Evolutionary conservation across 2,329 filamentous ascomycete genomes (phyloP).

Genomic region (Colletotrichum melonis): DNA sequence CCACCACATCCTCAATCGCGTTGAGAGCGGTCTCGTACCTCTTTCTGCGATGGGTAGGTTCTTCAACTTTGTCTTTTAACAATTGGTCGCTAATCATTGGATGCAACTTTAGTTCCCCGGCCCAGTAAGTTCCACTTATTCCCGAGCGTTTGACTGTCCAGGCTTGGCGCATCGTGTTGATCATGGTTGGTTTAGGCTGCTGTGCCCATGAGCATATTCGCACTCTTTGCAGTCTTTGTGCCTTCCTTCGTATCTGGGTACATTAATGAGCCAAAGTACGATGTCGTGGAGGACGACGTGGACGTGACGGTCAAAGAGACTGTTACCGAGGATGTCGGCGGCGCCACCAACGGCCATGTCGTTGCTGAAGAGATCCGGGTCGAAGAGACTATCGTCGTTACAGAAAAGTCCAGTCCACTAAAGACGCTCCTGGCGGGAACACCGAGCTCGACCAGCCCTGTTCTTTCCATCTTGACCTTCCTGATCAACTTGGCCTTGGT

Average conservation of each 20-base stretch:
- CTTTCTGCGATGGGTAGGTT: slow-evolving; percentile 70
- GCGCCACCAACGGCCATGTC: slow-evolving; percentile 49
- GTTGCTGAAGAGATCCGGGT: slow-evolving; percentile 67
- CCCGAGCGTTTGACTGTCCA: not conserved
- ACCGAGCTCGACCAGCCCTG: slow-evolving; percentile 76
- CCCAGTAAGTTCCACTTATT: slow-evolving; percentile 40
- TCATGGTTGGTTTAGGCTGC: slow-evolving; percentile 34
- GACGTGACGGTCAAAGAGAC: slow-evolving; percentile 66
- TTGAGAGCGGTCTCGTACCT: slow-evolving; percentile 64
- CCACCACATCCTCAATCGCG: slow-evolving; percentile 59
- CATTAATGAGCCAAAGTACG: slow-evolving; percentile 65
- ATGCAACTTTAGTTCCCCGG: slow-evolving; percentile 40
- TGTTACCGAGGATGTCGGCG: slow-evolving; percentile 45
- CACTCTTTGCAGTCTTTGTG: slow-evolving; percentile 74
- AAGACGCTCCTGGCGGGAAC: slow-evolving; percentile 79
- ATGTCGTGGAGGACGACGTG: slow-evolving; percentile 70
- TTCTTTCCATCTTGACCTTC: slow-evolving; percentile 75
- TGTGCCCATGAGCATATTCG: slow-evolving; percentile 54
- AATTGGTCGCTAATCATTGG: not conserved
- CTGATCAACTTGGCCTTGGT: slow-evolving; percentile 78
- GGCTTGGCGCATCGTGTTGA: slow-evolving; percentile 9
- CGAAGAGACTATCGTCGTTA: slow-evolving; percentile 70
- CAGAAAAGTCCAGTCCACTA: slow-evolving; percentile 67
- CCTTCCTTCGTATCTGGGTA: slow-evolving; percentile 72
- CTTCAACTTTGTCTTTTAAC: slow-evolving; percentile 2